These are phyloP conservation scores for Malassezia nana DNA, from an alignment of 1,284 basidiomycete species.

Conservation along the genomic window DNA sequence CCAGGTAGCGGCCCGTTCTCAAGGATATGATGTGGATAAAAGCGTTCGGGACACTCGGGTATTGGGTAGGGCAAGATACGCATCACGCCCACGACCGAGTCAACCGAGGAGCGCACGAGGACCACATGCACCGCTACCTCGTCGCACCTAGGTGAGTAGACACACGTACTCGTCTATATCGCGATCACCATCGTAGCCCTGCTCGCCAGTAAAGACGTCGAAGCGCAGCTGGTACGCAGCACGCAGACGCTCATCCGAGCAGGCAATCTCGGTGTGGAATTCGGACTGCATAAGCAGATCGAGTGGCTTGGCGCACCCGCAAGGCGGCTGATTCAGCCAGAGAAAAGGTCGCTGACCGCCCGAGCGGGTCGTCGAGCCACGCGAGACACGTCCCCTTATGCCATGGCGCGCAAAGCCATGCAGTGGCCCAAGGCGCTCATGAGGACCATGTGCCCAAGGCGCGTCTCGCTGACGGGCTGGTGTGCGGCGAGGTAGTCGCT, in stretches of 20 bases:
- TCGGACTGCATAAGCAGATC: neutral
- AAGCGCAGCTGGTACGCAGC: conserved; percentile 13
- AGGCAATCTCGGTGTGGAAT: neutral
- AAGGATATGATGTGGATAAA: neutral
- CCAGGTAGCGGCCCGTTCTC: conserved; percentile 1
- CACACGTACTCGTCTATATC: conserved; percentile 13
- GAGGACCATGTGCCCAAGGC: neutral
- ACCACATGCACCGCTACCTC: conserved; percentile 3
- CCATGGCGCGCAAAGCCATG: neutral
- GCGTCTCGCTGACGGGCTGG: too few species aligned
- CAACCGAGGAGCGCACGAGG: neutral
- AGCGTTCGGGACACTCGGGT: neutral
- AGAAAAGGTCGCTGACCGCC: neutral
- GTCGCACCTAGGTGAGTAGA: conserved; percentile 1
- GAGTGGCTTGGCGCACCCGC: neutral
- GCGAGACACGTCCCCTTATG: too few species aligned
- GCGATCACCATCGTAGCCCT: conserved; percentile 14
- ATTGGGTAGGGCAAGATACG: conserved; percentile 8
- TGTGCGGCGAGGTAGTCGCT: too few species aligned
- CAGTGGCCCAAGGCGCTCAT: neutral
- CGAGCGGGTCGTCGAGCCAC: too few species aligned
- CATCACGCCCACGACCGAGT: conserved; percentile 6
- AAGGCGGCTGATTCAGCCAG: conserved; percentile 6
- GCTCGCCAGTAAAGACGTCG: conserved; percentile 7
- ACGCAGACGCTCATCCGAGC: neutral